Evolutionary conservation across 2,329 filamentous ascomycete species (phyloP), one percentile per base, ranked within the genome.

Genomic region (Hymenoscyphus albidus): DNA sequence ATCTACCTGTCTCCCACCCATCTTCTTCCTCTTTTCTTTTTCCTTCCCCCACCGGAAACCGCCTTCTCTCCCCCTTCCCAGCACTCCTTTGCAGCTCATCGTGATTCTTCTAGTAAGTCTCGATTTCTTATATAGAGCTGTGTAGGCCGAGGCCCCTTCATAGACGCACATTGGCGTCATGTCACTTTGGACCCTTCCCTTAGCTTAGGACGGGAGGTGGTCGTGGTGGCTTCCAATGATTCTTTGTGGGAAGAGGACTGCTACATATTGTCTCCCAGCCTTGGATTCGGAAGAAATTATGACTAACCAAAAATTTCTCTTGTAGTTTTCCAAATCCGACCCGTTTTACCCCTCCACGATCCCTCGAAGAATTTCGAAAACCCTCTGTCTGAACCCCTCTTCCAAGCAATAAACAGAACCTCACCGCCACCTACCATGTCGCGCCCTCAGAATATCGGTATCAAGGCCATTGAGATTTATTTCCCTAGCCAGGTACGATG

Each of bases 391-490:
- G 54, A 57, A 62, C 54, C 44, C 62, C 39, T 54, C 58, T 48
- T 58, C 44, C 42, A 48, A 57, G 56, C 42, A 56, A 63, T 54
- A 63, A 63, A 59, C 38, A 51, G n/a, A 59, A 35, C 70, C 62
- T 69, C 70, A 71, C 72, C 71, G 67, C 72, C 69, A 63, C 69
- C 67, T 72, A 93, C 93, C 90, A 85, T 89, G 76, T 78, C 88
- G 72, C 88, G 90, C 80, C 90, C 91, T 70, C 87, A 93, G 79
- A 94, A 94, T 81, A 89, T 95, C 79, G 91, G 91, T 85, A 93
- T 95, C 78, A 94, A 95, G 83, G 91, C 90, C 89, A 91, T 95
- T 79, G 91, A 95, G 78, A 86, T 95, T 76, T 95, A 95, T 80
- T 91, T 92, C 76, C 91, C 91, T 70, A 90, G 84, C 78, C 91